Conservation (phyloP, 345 rosid genomes). For the Lagerstroemia speciosa region DNA sequence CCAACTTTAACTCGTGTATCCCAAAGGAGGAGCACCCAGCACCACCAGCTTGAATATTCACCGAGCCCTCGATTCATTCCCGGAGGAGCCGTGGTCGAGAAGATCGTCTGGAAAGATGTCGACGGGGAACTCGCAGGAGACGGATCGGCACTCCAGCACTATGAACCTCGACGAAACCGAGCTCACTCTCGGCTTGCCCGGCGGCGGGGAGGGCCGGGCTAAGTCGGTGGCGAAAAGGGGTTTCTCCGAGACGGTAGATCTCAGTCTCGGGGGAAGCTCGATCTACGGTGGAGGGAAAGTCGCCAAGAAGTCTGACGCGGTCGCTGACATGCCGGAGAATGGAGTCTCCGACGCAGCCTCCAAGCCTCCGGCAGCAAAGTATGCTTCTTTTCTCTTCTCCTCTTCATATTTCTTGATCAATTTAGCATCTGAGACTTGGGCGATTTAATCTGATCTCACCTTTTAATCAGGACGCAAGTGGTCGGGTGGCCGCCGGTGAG, state of each 20-base stretch:
- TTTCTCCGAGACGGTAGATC: slow-evolving; percentile 11
- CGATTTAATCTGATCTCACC: background rate
- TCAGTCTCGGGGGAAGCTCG: background rate
- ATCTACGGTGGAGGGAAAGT: background rate
- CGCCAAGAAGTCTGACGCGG: background rate
- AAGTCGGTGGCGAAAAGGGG: slow-evolving; percentile 40
- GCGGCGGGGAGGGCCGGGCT: slow-evolving; percentile 38
- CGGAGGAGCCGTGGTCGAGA: background rate
- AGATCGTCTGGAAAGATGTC: background rate
- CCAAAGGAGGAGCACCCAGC: background rate
- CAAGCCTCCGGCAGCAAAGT: slow-evolving; percentile 29
- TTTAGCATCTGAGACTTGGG: no score
- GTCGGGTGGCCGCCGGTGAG: slow-evolving; percentile 86
- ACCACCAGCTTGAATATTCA: background rate
- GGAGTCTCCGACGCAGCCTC: slow-evolving; percentile 8
- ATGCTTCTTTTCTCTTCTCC: slow-evolving; percentile 6
- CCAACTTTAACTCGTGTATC: background rate
- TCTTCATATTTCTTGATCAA: background rate
- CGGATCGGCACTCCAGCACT: slow-evolving; percentile 4
- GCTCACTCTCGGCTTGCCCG: slow-evolving; percentile 54
- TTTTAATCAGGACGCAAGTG: slow-evolving; percentile 25
- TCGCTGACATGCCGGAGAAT: background rate
- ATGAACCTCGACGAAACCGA: slow-evolving; percentile 45
- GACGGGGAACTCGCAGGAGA: slow-evolving; percentile 18
- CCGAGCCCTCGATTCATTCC: background rate